These are phyloP conservation scores for Paxillus rubicundulus DNA, from an alignment of 768 basidiomycete genomes.

Conservation along the genomic window DNA sequence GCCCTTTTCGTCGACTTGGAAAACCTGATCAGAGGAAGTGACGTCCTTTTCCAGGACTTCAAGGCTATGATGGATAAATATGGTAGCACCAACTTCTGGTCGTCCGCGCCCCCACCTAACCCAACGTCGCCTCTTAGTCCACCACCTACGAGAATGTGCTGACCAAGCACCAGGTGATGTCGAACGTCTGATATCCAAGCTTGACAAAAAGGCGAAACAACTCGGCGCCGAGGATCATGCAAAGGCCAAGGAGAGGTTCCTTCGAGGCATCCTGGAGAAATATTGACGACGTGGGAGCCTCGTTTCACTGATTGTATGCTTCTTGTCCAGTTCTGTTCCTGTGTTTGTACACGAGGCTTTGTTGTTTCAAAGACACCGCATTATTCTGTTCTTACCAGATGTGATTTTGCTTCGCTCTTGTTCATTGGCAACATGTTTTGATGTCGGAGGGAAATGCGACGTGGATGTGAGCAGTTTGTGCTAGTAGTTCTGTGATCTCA, in stretches of 20 bases:
- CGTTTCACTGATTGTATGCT: slow-evolving; percentile 4
- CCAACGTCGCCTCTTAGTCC: slow-evolving; percentile 35
- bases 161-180: slow-evolving; percentile 48
- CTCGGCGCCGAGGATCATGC: slow-evolving; percentile 32
- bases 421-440: not conserved
- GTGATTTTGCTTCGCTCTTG: not conserved
- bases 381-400: not conserved
- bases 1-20: slow-evolving; percentile 45
- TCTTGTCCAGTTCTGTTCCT: not conserved
- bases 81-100: slow-evolving; percentile 36
- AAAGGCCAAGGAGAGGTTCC: slow-evolving; percentile 34
- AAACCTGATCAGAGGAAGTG: slow-evolving; percentile 46
- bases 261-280: slow-evolving; percentile 34
- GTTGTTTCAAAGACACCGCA: not conserved
- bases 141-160: slow-evolving; percentile 40
- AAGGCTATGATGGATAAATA: slow-evolving; percentile 43
- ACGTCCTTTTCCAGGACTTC: slow-evolving; percentile 50
- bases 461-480: too few species aligned
- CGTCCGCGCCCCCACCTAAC: slow-evolving; percentile 3
- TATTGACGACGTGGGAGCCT: slow-evolving; percentile 16
- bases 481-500: too few species aligned
- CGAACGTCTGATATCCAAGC: slow-evolving; percentile 48
- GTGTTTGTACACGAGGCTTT: not conserved
- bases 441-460: not conserved
- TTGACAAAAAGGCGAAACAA: slow-evolving; percentile 55